phyloP scores from a whole-genome alignment of 1,284 basidiomycete species.

The Marasmius oreades region DNA sequence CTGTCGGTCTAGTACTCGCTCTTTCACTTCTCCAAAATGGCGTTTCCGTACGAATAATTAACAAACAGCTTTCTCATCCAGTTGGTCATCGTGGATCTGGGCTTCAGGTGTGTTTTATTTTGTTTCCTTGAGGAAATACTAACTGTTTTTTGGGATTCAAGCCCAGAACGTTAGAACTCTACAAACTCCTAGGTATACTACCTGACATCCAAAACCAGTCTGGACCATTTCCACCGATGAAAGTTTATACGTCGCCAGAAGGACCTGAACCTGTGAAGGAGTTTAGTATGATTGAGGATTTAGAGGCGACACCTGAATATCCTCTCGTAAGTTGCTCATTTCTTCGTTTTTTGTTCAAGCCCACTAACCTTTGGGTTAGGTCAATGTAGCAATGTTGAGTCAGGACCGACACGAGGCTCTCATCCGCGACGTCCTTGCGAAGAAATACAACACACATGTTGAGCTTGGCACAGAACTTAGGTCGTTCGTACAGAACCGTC shows the following conservation, averaged over 20 bases:
- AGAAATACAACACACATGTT: conserved; percentile 21
- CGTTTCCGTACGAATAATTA: background rate
- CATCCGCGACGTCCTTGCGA: conserved; percentile 24
- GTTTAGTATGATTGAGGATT: background rate
- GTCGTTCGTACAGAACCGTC: conserved; percentile 23
- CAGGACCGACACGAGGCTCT: conserved; percentile 24
- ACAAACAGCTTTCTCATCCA: background rate
- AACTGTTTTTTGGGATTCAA: background rate
- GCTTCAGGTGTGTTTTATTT: background rate
- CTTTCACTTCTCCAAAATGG: background rate
- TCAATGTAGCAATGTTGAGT: conserved; percentile 18
- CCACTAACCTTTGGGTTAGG: conserved; percentile 4
- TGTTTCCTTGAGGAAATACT: background rate
- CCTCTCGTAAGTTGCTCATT: background rate
- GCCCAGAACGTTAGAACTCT: background rate
- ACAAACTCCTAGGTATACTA: background rate
- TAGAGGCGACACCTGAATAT: background rate
- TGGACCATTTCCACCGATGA: background rate
- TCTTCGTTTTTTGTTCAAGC: background rate
- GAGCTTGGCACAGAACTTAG: conserved; percentile 28
- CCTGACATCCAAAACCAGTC: background rate
- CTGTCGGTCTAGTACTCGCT: background rate
- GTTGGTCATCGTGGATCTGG: background rate
- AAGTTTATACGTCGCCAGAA: background rate
- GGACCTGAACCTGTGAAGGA: background rate